Base-by-base conservation (phyloP, 2,329 filamentous ascomycete species). In the Pseudogymnoascus sp. region DNA sequence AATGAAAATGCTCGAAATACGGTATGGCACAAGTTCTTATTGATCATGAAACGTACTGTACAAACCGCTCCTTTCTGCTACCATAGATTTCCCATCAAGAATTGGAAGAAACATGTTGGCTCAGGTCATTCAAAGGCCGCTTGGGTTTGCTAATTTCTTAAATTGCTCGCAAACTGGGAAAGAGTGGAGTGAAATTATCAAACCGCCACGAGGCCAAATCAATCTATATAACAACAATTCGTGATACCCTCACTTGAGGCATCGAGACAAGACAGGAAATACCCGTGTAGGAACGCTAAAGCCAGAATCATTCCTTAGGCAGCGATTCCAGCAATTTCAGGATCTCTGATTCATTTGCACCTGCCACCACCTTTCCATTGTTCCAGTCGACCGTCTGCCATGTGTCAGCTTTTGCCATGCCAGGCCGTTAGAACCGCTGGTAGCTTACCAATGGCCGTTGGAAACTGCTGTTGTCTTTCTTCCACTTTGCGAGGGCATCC, bases 301-400 rank as follows among this genome's bases (percentile, higher is more conserved):
- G 29, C 62, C 31, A 64, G 24, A 61, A 26, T 61, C 33, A 61
- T 42, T 78, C 74, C 67, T 80, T 76, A 8, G 81, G 77, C 62
- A 85, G 74, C 64, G 83, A 79, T 64, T 86, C 83, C 61, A 97
- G 76, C 76, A 96, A 81, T 76, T 89, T 91, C 72, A 96, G 76
- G 65, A 97, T 97, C 78, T 93, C 89, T 14, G 91, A 96, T 78
- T 96, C 88, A 67, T 89, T 87, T 61, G 90, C 90, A 19, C 91
- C 90, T 26, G 85, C 79, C 78, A 89, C 80, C 56, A 87, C 93
- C 74, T 86, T 89, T 67, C 93, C 95, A 74, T 93, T 93, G 74
- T 89, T 91, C 95, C 95, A 97, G 74, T 97, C 93, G 61, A 97
- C 93, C 64, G 88, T 78, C 83, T 81, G 67, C 29, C 37, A 21